These are phyloP conservation scores for Pseudogymnoascus sp. DNA, from an alignment of 2,329 filamentous ascomycete genomes.

Conservation along the genomic window DNA sequence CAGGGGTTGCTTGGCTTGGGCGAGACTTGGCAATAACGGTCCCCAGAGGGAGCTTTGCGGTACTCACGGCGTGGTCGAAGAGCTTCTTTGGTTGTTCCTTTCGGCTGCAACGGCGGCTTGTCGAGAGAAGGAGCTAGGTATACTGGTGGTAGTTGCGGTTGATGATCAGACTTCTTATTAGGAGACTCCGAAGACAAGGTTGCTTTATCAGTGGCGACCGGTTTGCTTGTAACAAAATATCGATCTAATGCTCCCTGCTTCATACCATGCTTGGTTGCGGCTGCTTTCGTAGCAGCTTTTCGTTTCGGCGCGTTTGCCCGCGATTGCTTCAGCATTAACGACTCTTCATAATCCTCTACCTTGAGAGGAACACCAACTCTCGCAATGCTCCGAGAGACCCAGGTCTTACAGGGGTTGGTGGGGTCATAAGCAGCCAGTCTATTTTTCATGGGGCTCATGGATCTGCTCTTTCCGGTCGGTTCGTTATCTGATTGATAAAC, in stretches of 20 bases:
- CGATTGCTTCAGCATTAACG: slow-evolving; percentile 11
- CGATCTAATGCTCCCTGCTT: slow-evolving; percentile 28
- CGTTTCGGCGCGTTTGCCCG: slow-evolving; percentile 20
- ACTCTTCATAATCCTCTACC: slow-evolving; percentile 57
- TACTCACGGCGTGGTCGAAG: neutral
- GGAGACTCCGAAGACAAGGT: neutral
- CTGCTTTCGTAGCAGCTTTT: slow-evolving; percentile 22
- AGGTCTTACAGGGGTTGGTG: slow-evolving; percentile 54
- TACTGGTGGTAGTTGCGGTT: slow-evolving; percentile 10
- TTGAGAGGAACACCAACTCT: slow-evolving; percentile 57
- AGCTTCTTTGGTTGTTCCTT: neutral
- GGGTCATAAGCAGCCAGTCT: slow-evolving; percentile 53
- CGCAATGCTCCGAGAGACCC: slow-evolving; percentile 60
- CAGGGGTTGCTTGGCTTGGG: neutral
- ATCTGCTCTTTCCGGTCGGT: slow-evolving; percentile 7
- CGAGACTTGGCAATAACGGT: neutral
- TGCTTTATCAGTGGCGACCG: neutral
- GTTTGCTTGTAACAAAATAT: slow-evolving; percentile 28
- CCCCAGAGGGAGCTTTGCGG: neutral
- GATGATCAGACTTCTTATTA: slow-evolving; percentile 13
- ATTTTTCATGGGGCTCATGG: slow-evolving; percentile 28
- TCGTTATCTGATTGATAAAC: slow-evolving; percentile 1
- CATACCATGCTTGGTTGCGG: slow-evolving; percentile 21
- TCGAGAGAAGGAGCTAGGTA: slow-evolving; percentile 18
- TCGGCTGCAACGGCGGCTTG: neutral